These are phyloP conservation scores for Penicillium sp. DNA, from an alignment of 2,329 filamentous ascomycete species.

Conservation along the genomic window DNA sequence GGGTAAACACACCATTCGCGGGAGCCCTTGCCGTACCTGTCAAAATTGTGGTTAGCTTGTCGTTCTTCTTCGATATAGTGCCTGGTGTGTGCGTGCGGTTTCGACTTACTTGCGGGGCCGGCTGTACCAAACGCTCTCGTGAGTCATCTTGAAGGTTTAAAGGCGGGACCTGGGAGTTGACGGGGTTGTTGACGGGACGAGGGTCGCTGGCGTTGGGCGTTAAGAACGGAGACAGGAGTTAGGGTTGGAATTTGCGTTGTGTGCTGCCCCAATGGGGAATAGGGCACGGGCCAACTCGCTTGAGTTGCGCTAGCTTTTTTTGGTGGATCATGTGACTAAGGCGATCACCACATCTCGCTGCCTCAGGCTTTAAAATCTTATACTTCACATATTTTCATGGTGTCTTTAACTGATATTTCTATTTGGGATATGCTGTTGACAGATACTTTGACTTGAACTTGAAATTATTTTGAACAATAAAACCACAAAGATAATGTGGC, in stretches of 20 bases:
- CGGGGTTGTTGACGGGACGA: conserved; percentile 36
- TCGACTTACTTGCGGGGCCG: conserved; percentile 77
- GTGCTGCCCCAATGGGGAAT: conserved; percentile 30
- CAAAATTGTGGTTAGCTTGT: conserved; percentile 19
- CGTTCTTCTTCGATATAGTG: conserved; percentile 10
- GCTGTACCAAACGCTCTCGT: conserved; percentile 99
- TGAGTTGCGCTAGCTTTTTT: conserved; percentile 27
- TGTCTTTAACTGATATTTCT: background rate
- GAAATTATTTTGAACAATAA: rapidly evolving
- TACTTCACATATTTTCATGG: background rate
- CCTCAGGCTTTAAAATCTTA: background rate
- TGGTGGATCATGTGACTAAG: conserved; percentile 9
- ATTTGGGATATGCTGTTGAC: background rate
- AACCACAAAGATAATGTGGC: background rate
- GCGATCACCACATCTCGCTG: conserved; percentile 5
- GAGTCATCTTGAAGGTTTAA: conserved; percentile 65
- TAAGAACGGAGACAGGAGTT: conserved; percentile 30
- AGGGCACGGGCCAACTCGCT: conserved; percentile 35
- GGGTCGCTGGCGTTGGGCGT: conserved; percentile 37
- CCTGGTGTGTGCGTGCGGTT: conserved; percentile 5
- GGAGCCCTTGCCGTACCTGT: conserved; percentile 77
- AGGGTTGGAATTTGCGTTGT: conserved; percentile 37
- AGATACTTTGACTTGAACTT: too few relatives aligned
- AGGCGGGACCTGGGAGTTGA: conserved; percentile 31
- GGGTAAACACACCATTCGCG: conserved; percentile 74